These are phyloP conservation scores for Avena atlantica DNA, from an alignment of 176 grass and related monocot species.

Conservation along the genomic window DNA sequence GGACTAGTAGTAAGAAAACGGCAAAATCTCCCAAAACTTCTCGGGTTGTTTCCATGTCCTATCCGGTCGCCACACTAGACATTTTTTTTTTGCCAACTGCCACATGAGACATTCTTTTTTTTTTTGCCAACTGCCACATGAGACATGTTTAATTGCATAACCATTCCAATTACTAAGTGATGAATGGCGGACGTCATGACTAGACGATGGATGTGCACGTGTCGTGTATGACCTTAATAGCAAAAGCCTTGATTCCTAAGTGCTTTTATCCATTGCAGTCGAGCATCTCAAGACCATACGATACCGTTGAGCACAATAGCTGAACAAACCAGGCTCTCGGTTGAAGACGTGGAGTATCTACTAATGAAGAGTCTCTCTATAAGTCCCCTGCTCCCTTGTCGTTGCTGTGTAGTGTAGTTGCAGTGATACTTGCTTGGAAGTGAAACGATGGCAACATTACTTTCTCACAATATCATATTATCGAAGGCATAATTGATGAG, in stretches of 20 bases:
- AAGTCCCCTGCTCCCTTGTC: constrained; percentile 30
- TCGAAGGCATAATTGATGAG: constrained; percentile 90
- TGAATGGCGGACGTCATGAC: no score
- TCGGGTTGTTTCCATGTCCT: no score
- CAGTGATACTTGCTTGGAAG: neutral
- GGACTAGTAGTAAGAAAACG: no score
- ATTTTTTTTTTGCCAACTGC: no score
- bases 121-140: no score
- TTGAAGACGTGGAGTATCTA: constrained; percentile 83
- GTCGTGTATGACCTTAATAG: neutral
- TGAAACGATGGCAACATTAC: neutral
- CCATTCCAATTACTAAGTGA: no score
- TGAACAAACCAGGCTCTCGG: constrained; percentile 64
- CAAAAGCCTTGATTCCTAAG: constrained; percentile 31
- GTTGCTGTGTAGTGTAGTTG: no score
- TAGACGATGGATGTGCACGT: no score
- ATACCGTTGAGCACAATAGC: constrained; percentile 73
- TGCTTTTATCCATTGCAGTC: constrained; percentile 49
- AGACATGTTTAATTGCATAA: no score
- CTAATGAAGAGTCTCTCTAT: constrained; percentile 93
- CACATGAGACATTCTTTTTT: no score
- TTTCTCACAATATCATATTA: constrained; percentile 53
- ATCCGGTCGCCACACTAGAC: no score
- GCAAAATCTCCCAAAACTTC: no score
- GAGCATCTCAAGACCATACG: constrained; percentile 71